Evolutionary conservation across 257 asterid species (phyloP).

Genomic region (Jasminum sambac): DNA sequence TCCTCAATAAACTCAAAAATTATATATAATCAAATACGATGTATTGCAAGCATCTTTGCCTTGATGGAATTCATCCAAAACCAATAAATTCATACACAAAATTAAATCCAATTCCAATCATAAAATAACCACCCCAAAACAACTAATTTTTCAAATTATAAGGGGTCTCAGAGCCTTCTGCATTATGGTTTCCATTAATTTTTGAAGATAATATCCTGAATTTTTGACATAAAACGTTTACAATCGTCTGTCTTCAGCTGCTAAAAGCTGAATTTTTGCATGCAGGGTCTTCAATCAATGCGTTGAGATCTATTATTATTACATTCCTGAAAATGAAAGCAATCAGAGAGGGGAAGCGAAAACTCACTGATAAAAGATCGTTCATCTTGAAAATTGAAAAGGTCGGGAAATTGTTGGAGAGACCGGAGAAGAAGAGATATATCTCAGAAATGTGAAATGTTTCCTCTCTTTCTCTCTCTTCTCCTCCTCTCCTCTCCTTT

Average conservation of each 20-base stretch:
- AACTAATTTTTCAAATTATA: not conserved
- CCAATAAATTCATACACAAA: not conserved
- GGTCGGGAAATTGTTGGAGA: slow-evolving; percentile 25
- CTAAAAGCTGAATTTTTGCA: slow-evolving; percentile 30
- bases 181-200: not conserved
- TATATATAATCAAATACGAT: not conserved
- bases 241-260: slow-evolving; percentile 26
- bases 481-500: slow-evolving; percentile 7
- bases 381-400: slow-evolving; percentile 49
- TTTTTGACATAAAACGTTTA: not conserved
- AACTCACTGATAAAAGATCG: slow-evolving; percentile 68
- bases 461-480: slow-evolving; percentile 27
- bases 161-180: not conserved
- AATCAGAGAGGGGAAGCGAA: slow-evolving; percentile 6
- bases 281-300: slow-evolving; percentile 2
- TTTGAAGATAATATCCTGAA: slow-evolving; percentile 16
- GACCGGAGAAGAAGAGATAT: slow-evolving; percentile 34
- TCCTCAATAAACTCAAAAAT: not conserved
- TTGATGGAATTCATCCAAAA: not conserved
- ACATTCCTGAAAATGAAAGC: not conserved
- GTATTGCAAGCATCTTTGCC: not conserved
- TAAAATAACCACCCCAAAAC: not conserved
- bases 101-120: not conserved
- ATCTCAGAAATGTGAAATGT: slow-evolving; percentile 22
- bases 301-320: not conserved